Percentiles rank a stretch among this genome's conserved stretches.
phyloP scores from a whole-genome alignment of 129 eudicot species.

The Artemisia annua region DNA sequence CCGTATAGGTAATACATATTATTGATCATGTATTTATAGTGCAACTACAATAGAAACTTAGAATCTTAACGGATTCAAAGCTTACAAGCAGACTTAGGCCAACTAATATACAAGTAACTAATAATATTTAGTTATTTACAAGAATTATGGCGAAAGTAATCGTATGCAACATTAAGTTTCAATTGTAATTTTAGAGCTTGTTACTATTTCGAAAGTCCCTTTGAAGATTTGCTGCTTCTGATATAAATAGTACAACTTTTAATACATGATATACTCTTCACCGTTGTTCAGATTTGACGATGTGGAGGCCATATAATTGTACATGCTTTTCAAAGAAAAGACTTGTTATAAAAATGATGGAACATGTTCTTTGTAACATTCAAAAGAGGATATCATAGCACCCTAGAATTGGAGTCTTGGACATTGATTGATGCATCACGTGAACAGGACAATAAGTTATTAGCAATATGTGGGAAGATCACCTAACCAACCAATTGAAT shows the following conservation, averaged over 20 bases:
- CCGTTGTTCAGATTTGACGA: slow-evolving; percentile 25
- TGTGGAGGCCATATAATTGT: slow-evolving; percentile 14
- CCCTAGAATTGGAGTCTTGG: slow-evolving; percentile 25
- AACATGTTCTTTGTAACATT: slow-evolving; percentile 32
- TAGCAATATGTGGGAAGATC: slow-evolving; percentile 21
- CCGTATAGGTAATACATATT: too few relatives aligned
- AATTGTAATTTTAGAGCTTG: neutral
- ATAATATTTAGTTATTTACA: too few relatives aligned
- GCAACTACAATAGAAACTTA: too few relatives aligned
- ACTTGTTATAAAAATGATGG: slow-evolving; percentile 31
- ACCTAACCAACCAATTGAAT: slow-evolving; percentile 13
- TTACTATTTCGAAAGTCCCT: slow-evolving; percentile 11
- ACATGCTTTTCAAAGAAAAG: slow-evolving; percentile 25
- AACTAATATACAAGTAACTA: too few relatives aligned
- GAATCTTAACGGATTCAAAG: too few relatives aligned
- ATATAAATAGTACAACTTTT: neutral
- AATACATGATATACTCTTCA: neutral
- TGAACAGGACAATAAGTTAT: slow-evolving; percentile 15
- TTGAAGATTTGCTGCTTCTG: slow-evolving; percentile 3
- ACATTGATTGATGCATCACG: slow-evolving; percentile 29
- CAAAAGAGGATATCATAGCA: slow-evolving; percentile 30
- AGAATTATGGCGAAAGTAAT: neutral
- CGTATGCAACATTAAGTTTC: slow-evolving; percentile 7
- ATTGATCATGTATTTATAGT: too few relatives aligned
- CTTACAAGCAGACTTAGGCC: too few relatives aligned